Evolutionary conservation across 192 early-diverging fungal species (phyloP).

Genomic region (Rhizophagus clarus): DNA sequence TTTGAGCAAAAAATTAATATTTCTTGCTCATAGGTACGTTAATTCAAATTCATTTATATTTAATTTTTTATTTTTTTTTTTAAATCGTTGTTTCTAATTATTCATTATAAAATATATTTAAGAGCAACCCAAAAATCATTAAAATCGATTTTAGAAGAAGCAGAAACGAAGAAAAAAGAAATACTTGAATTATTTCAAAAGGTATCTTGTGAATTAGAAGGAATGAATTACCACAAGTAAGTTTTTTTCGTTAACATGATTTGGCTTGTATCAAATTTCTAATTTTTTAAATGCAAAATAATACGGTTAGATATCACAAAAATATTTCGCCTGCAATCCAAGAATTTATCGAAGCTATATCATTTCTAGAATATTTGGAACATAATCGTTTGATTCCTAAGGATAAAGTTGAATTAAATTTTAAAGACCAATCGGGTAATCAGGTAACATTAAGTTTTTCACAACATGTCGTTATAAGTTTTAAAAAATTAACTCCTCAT

Average conservation of each 20-base stretch:
- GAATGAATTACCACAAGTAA: constrained; percentile 46
- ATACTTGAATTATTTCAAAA: constrained; percentile 38
- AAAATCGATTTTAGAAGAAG: constrained; percentile 37
- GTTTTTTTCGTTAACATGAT: background rate
- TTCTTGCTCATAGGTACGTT: constrained; percentile 40
- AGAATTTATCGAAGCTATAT: constrained; percentile 50
- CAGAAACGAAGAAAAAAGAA: constrained; percentile 34
- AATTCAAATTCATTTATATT: background rate
- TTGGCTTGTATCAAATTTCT: background rate
- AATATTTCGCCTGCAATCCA: constrained; percentile 42
- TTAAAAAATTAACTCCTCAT: too few relatives aligned
- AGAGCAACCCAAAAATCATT: constrained; percentile 4
- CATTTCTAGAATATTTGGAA: constrained; percentile 46
- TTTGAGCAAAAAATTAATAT: constrained; percentile 45
- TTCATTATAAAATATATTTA: background rate
- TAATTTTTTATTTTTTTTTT: background rate
- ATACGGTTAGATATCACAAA: constrained; percentile 33
- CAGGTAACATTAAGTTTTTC: constrained; percentile 17
- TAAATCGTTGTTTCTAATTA: background rate
- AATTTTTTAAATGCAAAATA: background rate
- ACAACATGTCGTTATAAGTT: background rate
- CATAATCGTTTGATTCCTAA: constrained; percentile 31
- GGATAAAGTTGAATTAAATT: constrained; percentile 32
- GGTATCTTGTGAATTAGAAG: constrained; percentile 40
- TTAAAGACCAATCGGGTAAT: constrained; percentile 25